Conservation (phyloP, 1,284 basidiomycete genomes). For the Ganoderma sinense region DNA sequence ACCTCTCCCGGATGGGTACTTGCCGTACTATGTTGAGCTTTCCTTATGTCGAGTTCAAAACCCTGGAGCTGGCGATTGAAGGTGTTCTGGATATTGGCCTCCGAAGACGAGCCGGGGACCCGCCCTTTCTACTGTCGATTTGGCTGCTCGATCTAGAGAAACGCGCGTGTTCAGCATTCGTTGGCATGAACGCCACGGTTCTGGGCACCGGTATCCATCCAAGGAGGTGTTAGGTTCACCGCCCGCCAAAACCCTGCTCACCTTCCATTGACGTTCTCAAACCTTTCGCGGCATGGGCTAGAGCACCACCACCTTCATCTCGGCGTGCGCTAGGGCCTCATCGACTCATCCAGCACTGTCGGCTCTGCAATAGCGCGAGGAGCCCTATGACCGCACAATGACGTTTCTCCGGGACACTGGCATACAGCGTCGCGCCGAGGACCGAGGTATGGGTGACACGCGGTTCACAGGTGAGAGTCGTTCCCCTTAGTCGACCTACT, state of each 20-base stretch:
- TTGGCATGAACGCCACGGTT: not conserved
- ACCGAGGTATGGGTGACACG: not conserved
- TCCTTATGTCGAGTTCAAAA: not conserved
- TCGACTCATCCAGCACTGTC: not conserved
- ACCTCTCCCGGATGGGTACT: not conserved
- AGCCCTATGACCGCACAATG: not conserved
- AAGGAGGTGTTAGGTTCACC: not conserved
- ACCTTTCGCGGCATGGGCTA: slow-evolving; percentile 1
- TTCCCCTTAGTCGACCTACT: not conserved
- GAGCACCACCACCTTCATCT: not conserved
- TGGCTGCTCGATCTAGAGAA: not conserved
- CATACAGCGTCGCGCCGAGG: not conserved
- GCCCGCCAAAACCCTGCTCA: not conserved
- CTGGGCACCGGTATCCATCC: not conserved
- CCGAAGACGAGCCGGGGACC: not conserved
- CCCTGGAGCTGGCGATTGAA: not conserved
- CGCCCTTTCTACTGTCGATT: not conserved
- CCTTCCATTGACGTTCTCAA: slow-evolving; percentile 7
- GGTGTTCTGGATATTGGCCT: not conserved
- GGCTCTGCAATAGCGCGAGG: not conserved
- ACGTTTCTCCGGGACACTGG: not conserved
- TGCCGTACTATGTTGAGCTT: not conserved
- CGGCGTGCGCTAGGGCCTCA: not conserved
- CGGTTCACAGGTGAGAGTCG: not conserved
- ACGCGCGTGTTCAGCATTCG: not conserved